Evolutionary conservation across 345 rosid genomes (phyloP), one percentile per base, ranked within the genome.

Genomic region (thale cress (Arabidopsis thaliana)): DNA sequence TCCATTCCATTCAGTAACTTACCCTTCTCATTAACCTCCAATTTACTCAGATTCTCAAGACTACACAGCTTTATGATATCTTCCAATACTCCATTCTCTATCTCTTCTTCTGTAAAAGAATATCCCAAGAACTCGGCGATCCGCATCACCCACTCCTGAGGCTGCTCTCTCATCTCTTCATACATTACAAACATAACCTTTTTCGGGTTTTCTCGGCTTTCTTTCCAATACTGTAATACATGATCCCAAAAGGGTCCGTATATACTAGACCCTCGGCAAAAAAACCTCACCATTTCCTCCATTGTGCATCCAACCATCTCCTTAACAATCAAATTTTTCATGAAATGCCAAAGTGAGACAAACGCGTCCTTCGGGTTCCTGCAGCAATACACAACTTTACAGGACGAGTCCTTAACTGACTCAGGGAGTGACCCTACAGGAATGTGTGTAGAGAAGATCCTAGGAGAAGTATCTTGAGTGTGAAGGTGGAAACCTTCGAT

Each of bases 211-310:
- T 84, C 85, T 74, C 60, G 58, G 57, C 87, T 82, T 7, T 67
- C 83, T 75, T 80, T 70, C 89, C 90, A 85, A 6, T 85, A 88
- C 23, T 73, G 80, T 25, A 85, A 65, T 62, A 36, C 71, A 83
- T 9, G 91, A 85, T 37, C 93, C 93, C 20, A 88, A 45, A 77
- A 84, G 0, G 93, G 88, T 30, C 93, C 91, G 3, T 20, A 79
- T 57, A 74, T 20, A 51, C 81, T 73, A 72, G 76, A 80, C 0
- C 93, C 93, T 55, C 73, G 53, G 40, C 82, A 77, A 10, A 87
- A 85, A 59, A 70, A 76, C 4, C 78, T 83, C 2, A 85, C 84
- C 40, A 80, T 38, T 4, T 85, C 89, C 64, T 80, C 85, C 13
- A 87, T 71, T 14, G 82, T 64, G 14, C 60, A 67, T 0, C 60